These are phyloP conservation scores for Loxodes magnus DNA, from an alignment of 73 alveolate species.

Conservation along the genomic window DNA sequence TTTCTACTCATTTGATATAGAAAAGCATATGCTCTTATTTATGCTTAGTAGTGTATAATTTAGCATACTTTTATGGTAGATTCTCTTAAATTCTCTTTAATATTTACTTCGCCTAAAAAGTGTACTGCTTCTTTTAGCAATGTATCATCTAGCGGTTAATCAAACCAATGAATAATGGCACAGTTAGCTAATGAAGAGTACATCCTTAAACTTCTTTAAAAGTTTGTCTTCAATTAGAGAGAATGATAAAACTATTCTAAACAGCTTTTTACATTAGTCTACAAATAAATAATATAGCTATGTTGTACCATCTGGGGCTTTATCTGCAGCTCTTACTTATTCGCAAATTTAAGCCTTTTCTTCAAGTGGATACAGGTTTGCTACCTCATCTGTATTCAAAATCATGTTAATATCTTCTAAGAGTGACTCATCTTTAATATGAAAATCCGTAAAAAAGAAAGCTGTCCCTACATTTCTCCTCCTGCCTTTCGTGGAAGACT, in stretches of 20 bases:
- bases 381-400: conserved; percentile 97
- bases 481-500: conserved; percentile 75
- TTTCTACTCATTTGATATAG: conserved; percentile 82
- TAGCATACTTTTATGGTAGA: conserved; percentile 79
- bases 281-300: conserved; percentile 85
- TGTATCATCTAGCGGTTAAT: conserved; percentile 99
- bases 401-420: conserved; percentile 96
- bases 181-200: conserved; percentile 99
- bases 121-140: conserved; percentile 93
- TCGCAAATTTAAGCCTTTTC: conserved; percentile 95
- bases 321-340: conserved; percentile 90
- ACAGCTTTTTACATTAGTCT: conserved; percentile 79
- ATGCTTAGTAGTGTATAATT: conserved; percentile 84
- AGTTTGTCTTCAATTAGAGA: conserved; percentile 98
- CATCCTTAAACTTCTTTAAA: conserved; percentile 84
- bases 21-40: conserved; percentile 75
- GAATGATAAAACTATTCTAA: conserved; percentile 94
- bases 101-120: conserved; percentile 59
- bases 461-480: conserved; percentile 64
- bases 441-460: conserved; percentile 92
- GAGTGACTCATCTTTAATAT: conserved; percentile 95
- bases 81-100: conserved; percentile 52
- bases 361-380: conserved; percentile 96
- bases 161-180: conserved; percentile 98
- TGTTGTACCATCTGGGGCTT: conserved; percentile 92